Percentiles rank a stretch among this genome's conserved stretches.
Conservation (phyloP, 2,329 filamentous ascomycete species). For the Apiospora arundinis region DNA sequence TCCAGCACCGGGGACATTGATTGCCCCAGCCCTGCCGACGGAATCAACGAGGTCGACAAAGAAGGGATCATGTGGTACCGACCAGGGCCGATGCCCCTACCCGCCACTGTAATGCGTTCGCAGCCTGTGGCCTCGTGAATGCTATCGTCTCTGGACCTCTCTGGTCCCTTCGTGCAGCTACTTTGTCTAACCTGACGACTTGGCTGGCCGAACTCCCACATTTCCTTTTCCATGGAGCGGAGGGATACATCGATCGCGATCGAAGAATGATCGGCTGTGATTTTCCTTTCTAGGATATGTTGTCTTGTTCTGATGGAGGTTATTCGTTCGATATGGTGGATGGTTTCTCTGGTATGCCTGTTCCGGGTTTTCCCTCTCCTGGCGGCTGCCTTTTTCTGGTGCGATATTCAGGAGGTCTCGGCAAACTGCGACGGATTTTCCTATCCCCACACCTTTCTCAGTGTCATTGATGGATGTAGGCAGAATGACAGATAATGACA, state of each 20-base stretch:
- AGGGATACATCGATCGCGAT: not conserved
- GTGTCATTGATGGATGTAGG: not conserved
- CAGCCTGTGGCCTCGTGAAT: conserved; percentile 1
- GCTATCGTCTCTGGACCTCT: not conserved
- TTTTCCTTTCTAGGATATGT: not conserved
- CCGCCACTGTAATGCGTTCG: conserved; percentile 23
- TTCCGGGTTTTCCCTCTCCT: not conserved
- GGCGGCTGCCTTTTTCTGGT: not conserved
- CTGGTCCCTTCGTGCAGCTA: not conserved
- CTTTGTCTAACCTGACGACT: conserved; percentile 11
- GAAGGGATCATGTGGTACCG: conserved; percentile 25
- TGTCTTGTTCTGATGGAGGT: not conserved
- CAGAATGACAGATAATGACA: not conserved
- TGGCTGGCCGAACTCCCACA: not conserved
- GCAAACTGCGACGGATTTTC: not conserved
- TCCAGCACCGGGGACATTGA: not conserved
- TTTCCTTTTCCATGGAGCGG: not conserved
- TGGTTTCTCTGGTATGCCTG: not conserved
- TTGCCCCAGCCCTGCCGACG: not conserved
- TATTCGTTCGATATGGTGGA: not conserved
- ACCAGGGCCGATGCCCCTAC: conserved; percentile 24
- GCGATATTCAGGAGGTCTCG: conserved; percentile 2
- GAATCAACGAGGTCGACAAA: conserved; percentile 18
- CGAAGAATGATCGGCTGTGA: not conserved
- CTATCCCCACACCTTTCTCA: not conserved